These are phyloP conservation scores for Verbascum thapsus DNA, from an alignment of 257 asterid genomes.

Conservation along the genomic window DNA sequence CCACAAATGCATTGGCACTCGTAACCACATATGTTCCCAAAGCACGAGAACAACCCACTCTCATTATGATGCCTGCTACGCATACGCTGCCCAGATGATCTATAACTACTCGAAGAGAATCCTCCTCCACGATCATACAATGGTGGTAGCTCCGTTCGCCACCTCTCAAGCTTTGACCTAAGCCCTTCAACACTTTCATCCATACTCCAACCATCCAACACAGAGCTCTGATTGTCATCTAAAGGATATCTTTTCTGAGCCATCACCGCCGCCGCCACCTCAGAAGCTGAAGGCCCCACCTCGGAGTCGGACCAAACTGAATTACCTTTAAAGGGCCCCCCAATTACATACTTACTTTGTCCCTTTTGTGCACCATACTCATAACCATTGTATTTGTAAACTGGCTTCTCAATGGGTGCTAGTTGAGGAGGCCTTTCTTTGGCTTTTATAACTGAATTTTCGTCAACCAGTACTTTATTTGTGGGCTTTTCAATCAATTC, in stretches of 20 bases:
- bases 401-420: constrained; percentile 9
- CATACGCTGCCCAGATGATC: constrained; percentile 20
- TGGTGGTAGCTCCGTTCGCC: constrained; percentile 61
- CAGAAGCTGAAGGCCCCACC: constrained; percentile 75
- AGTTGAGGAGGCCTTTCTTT: constrained; percentile 5
- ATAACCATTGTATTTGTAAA: constrained; percentile 19
- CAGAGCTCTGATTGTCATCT: constrained; percentile 58
- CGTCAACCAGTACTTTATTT: constrained; percentile 36
- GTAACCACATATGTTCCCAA: constrained; percentile 54
- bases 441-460: constrained; percentile 26
- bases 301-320: constrained; percentile 49
- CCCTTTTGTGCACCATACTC: constrained; percentile 27
- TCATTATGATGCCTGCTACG: constrained; percentile 31
- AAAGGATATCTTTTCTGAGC: constrained; percentile 50
- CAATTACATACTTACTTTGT: constrained; percentile 16
- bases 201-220: constrained; percentile 65
- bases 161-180: constrained; percentile 67
- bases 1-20: constrained; percentile 61
- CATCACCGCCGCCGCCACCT: constrained; percentile 61
- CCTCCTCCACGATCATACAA: constrained; percentile 45
- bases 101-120: constrained; percentile 39
- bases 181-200: constrained; percentile 71
- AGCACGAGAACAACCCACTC: constrained; percentile 54
- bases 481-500: constrained; percentile 19
- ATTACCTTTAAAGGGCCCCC: constrained; percentile 30